A percentile compares a stretch with the other conserved stretches of the same genome.
phyloP scores from a whole-genome alignment of 1,284 basidiomycete genomes.

The Trichosporon sp. region DNA sequence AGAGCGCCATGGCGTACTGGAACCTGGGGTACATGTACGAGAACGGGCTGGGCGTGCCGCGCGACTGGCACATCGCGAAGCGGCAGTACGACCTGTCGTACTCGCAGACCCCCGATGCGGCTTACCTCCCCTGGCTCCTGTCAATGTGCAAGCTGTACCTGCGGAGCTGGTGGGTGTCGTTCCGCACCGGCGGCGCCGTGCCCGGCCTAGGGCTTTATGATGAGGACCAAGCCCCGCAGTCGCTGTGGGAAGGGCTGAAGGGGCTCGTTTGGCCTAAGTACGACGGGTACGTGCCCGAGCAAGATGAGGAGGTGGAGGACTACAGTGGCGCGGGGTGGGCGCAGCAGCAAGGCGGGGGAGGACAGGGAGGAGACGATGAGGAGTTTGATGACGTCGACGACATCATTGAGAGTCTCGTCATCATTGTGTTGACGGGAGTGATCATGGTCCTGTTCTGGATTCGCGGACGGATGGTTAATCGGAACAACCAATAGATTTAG shows the following conservation, averaged over 20 bases:
- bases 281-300: constrained; percentile 27
- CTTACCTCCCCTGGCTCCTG: constrained; percentile 81
- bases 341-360: constrained; percentile 26
- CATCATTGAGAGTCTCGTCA: constrained; percentile 42
- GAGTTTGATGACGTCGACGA: constrained; percentile 40
- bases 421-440: constrained; percentile 34
- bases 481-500: constrained; percentile 8
- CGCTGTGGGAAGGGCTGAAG: constrained; percentile 46
- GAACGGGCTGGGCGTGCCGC: constrained; percentile 83
- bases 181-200: constrained; percentile 45
- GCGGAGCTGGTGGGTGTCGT: constrained; percentile 51
- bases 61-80: constrained; percentile 97
- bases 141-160: constrained; percentile 81
- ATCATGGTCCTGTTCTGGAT: constrained; percentile 33
- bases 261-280: constrained; percentile 35
- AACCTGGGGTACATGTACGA: constrained; percentile 99
- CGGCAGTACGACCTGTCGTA: constrained; percentile 89
- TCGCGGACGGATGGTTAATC: constrained; percentile 4
- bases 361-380: constrained; percentile 26
- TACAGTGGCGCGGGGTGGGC: constrained; percentile 35
- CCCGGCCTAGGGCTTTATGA: constrained; percentile 52
- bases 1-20: constrained; percentile 95
- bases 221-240: constrained; percentile 26
- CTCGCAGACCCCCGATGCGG: constrained; percentile 70
- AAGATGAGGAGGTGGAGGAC: constrained; percentile 30